phyloP scores from a whole-genome alignment of 352 stramenopile genomes.

The Poterioochromonas sp. region DNA sequence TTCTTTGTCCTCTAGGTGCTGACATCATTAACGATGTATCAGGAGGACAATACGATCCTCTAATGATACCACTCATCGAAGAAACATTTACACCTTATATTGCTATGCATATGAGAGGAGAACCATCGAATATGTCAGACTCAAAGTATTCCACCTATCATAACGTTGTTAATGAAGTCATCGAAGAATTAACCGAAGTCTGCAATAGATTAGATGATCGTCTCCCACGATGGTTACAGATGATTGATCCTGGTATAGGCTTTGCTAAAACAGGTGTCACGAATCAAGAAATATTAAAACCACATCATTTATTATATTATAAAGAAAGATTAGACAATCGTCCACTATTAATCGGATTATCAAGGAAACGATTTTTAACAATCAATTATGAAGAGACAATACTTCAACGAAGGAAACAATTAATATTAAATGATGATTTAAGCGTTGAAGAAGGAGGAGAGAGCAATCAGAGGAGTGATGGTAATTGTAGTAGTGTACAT shows the following conservation, averaged over 20 bases:
- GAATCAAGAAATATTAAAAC: conserved; percentile 71
- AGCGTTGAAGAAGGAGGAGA: background rate
- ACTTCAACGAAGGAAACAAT: background rate
- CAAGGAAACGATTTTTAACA: conserved; percentile 91
- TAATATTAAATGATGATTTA: background rate
- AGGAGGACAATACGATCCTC: conserved; percentile 72
- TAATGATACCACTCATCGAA: conserved; percentile 78
- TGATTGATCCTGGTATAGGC: conserved; percentile 92
- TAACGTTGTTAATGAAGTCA: conserved; percentile 76
- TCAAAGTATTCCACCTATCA: conserved; percentile 40
- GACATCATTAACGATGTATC: conserved; percentile 97
- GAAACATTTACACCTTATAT: conserved; percentile 69
- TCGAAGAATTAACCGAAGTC: conserved; percentile 58
- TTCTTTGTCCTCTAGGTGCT: conserved; percentile 53
- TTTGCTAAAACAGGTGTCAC: conserved; percentile 71
- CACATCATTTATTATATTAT: conserved; percentile 61
- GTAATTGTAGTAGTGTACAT: conserved; percentile 43
- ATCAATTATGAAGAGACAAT: background rate
- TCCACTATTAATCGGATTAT: conserved; percentile 76
- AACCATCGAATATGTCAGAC: conserved; percentile 83
- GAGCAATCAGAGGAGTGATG: no score
- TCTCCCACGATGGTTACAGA: conserved; percentile 80
- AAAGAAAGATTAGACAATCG: conserved; percentile 43
- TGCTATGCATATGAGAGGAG: conserved; percentile 95
- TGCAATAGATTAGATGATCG: conserved; percentile 61